A percentile compares a stretch with the other conserved stretches of the same genome.
Evolutionary conservation across 2,329 filamentous ascomycete genomes (phyloP).

Genomic region (Colletotrichum melonis): DNA sequence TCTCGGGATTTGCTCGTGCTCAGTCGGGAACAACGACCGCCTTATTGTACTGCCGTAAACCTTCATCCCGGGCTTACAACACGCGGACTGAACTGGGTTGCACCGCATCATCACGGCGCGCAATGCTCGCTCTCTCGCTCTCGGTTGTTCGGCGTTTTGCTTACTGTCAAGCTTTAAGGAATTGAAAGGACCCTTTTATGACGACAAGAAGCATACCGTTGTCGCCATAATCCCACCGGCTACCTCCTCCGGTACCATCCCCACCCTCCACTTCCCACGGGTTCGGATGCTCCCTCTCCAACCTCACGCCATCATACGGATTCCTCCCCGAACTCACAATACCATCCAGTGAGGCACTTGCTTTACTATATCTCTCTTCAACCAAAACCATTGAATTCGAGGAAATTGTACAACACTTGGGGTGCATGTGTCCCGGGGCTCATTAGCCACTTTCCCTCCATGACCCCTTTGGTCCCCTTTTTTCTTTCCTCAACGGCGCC

Average conservation of each 20-base stretch:
- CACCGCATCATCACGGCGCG: too few species aligned
- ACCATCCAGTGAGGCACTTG: background rate
- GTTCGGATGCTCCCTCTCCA: constrained; percentile 23
- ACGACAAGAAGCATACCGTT: constrained; percentile 4
- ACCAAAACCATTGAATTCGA: background rate
- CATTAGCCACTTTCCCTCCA: too few species aligned
- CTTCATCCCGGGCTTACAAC: background rate
- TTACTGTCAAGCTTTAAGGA: background rate
- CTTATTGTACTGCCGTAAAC: too few species aligned
- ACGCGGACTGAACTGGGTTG: too few species aligned
- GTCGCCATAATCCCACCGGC: background rate
- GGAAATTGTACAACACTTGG: background rate
- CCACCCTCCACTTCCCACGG: background rate
- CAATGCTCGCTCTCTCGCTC: background rate
- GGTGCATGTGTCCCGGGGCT: background rate
- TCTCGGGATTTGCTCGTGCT: too few species aligned
- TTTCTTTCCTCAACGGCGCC: background rate
- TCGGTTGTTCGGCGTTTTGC: constrained; percentile 1
- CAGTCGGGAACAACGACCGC: too few species aligned
- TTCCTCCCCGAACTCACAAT: too few species aligned
- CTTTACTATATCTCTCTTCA: background rate
- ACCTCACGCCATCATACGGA: background rate
- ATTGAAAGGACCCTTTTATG: background rate
- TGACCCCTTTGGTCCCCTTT: background rate
- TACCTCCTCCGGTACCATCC: background rate